Conservation (phyloP, 441 rosid species). For the Erodium moschatum region DNA sequence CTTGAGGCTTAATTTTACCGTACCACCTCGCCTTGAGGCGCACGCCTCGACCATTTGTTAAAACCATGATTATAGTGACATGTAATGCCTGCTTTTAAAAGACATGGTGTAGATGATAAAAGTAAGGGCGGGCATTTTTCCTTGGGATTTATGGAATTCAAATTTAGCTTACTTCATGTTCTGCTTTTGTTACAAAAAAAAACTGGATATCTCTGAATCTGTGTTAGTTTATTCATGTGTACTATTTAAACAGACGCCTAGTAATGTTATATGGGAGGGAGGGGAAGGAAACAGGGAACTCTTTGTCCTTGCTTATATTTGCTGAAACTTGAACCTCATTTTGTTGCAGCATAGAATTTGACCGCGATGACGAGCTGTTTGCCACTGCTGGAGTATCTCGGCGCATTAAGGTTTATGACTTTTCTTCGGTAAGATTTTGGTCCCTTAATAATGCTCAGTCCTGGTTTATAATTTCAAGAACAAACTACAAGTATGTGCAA, state of each 20-base stretch:
- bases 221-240: not conserved
- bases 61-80: not conserved
- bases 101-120: not conserved
- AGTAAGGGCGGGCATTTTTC: not conserved
- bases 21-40: too few species aligned
- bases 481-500: slow-evolving; percentile 5
- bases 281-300: not conserved
- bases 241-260: not conserved
- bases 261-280: not conserved
- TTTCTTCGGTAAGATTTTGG: slow-evolving; percentile 59
- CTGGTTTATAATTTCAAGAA: not conserved
- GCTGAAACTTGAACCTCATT: slow-evolving; percentile 19
- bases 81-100: not conserved
- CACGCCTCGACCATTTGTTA: too few species aligned
- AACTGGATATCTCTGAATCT: not conserved
- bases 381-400: slow-evolving; percentile 99
- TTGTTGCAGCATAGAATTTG: slow-evolving; percentile 87
- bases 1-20: too few species aligned
- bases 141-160: not conserved
- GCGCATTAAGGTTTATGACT: slow-evolving; percentile 88
- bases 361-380: slow-evolving; percentile 86
- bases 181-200: not conserved
- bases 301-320: slow-evolving; percentile 3
- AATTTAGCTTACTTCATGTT: not conserved
- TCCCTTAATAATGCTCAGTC: not conserved